These are phyloP conservation scores for Usnea hakonensis DNA, from an alignment of 495 filamentous ascomycete species.

Conservation along the genomic window DNA sequence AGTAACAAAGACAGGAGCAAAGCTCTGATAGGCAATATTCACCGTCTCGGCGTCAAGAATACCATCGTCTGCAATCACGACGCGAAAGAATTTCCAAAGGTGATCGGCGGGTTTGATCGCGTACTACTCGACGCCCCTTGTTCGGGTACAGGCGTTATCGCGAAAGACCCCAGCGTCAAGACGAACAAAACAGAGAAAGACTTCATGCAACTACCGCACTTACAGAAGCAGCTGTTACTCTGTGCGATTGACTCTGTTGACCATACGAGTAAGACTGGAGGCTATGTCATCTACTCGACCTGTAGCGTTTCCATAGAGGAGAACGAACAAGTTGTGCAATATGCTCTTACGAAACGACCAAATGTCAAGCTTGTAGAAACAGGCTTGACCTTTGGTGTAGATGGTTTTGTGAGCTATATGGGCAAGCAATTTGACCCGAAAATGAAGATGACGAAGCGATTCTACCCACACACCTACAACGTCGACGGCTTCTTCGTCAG, in stretches of 20 bases:
- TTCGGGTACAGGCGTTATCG: constrained; percentile 82
- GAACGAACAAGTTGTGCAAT: constrained; percentile 90
- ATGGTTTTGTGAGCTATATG: constrained; percentile 80
- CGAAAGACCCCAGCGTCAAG: constrained; percentile 91
- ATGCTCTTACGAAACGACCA: constrained; percentile 79
- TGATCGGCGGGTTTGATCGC: constrained; percentile 90
- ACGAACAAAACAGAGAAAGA: constrained; percentile 94
- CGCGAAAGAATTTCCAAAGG: constrained; percentile 76
- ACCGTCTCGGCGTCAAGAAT: constrained; percentile 89
- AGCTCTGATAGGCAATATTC: constrained; percentile 96
- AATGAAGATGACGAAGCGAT: constrained; percentile 79
- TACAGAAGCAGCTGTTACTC: constrained; percentile 87
- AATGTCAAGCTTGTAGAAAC: constrained; percentile 93
- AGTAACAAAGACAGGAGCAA: constrained; percentile 85
- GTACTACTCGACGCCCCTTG: constrained; percentile 76
- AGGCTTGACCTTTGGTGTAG: constrained; percentile 82
- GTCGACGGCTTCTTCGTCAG: constrained; percentile 98
- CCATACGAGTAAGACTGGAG: constrained; percentile 75
- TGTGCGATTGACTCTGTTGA: constrained; percentile 93
- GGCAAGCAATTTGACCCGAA: constrained; percentile 81
- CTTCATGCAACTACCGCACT: constrained; percentile 83
- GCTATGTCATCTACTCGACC: constrained; percentile 91
- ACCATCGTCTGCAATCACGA: constrained; percentile 92
- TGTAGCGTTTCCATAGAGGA: constrained; percentile 88
- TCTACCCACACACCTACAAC: constrained; percentile 93